A percentile compares a stretch with the other conserved stretches of the same genome.
Evolutionary conservation across 2,329 filamentous ascomycete species (phyloP).

Genomic region (Colletotrichum echinochloae): DNA sequence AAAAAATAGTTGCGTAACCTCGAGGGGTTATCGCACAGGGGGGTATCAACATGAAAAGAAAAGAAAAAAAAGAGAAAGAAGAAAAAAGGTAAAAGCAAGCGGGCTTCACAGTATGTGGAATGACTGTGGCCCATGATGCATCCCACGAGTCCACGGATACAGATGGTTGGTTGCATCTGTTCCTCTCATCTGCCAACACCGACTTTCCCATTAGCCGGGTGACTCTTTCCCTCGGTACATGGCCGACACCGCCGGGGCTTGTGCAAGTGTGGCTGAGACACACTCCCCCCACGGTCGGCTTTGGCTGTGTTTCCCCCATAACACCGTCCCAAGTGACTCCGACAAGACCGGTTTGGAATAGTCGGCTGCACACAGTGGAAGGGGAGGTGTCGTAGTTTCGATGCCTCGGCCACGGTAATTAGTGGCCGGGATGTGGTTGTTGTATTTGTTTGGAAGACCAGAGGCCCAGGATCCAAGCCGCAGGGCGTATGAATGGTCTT

Average conservation of each 20-base stretch:
- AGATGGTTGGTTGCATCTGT: conserved; percentile 21
- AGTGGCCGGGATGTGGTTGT: not conserved
- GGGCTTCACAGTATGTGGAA: conserved; percentile 26
- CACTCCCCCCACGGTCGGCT: conserved; percentile 32
- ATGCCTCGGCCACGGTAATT: not conserved
- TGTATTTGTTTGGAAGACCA: conserved; percentile 21
- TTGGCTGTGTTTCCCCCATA: conserved; percentile 31
- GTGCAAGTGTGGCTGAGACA: conserved; percentile 39
- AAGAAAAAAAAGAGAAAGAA: not conserved
- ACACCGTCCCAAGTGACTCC: conserved; percentile 24
- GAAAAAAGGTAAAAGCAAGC: not conserved
- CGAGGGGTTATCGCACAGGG: conserved; percentile 19
- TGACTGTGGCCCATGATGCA: conserved; percentile 30
- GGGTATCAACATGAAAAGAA: conserved; percentile 36
- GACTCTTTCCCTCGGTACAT: conserved; percentile 28
- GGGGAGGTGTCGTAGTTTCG: not conserved
- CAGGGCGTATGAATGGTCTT: conserved; percentile 6
- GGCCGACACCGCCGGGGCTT: conserved; percentile 33
- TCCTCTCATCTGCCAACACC: conserved; percentile 39
- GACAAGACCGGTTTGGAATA: conserved; percentile 1
- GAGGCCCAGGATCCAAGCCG: conserved; percentile 11
- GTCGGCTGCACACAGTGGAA: not conserved
- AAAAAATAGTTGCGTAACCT: conserved; percentile 26
- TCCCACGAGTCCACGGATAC: conserved; percentile 24
- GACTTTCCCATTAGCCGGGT: conserved; percentile 11